These are phyloP conservation scores for Orbilia oligospora DNA, from an alignment of 2,329 filamentous ascomycete genomes.

Conservation along the genomic window DNA sequence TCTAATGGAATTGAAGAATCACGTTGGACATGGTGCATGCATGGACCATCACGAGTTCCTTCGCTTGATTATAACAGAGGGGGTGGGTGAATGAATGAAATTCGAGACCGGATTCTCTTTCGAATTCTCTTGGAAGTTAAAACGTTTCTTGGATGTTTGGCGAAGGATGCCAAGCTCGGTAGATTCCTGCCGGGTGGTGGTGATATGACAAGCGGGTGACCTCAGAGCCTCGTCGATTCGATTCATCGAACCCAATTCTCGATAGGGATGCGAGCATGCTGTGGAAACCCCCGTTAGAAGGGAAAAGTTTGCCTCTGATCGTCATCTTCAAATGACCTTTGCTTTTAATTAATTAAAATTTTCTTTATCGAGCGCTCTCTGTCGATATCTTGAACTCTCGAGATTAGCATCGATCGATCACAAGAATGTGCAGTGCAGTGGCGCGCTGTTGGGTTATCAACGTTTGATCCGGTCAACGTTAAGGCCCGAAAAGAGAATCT, in stretches of 20 bases:
- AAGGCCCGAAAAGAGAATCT: constrained; percentile 3
- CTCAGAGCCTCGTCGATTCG: constrained; percentile 37
- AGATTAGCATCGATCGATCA: neutral
- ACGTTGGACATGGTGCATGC: constrained; percentile 37
- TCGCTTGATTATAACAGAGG: neutral
- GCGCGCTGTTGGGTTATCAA: neutral
- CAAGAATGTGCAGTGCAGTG: constrained; percentile 3
- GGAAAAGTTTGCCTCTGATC: constrained; percentile 30
- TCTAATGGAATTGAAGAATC: constrained; percentile 16
- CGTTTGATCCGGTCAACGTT: constrained; percentile 5
- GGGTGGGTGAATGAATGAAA: too few species aligned
- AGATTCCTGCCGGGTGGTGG: constrained; percentile 30
- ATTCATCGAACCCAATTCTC: neutral
- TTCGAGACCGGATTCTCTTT: too few species aligned
- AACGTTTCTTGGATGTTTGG: constrained; percentile 15
- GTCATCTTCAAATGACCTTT: neutral
- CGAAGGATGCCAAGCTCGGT: constrained; percentile 35
- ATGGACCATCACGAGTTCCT: constrained; percentile 41
- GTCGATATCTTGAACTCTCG: neutral
- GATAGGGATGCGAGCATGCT: too few species aligned
- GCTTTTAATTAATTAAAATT: neutral
- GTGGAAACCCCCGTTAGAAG: constrained; percentile 1
- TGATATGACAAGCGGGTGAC: constrained; percentile 57
- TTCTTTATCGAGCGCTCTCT: neutral
- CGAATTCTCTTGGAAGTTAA: too few species aligned